Conservation (phyloP, 306 rosid genomes). For the Prunus campanulata region DNA sequence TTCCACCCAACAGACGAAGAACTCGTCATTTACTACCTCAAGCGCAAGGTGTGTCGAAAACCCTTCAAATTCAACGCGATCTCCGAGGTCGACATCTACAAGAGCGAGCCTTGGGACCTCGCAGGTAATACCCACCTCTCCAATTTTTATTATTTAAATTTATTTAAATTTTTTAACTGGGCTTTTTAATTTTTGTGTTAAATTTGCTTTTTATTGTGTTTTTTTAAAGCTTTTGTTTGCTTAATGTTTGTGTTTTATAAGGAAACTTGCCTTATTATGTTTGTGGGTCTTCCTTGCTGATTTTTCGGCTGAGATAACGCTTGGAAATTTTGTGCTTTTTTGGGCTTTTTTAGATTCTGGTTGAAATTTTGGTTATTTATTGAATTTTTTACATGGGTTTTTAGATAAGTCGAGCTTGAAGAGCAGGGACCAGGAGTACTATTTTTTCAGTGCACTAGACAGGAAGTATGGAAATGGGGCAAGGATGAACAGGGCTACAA, state of each 20-base stretch:
- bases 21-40: constrained; percentile 89
- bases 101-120: constrained; percentile 97
- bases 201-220: neutral
- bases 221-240: neutral
- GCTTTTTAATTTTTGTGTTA: constrained; percentile 6
- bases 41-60: constrained; percentile 83
- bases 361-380: constrained; percentile 7
- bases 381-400: constrained; percentile 19
- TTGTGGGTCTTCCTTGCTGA: constrained; percentile 9
- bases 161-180: constrained; percentile 4
- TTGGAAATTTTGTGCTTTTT: neutral
- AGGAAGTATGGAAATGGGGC: constrained; percentile 99
- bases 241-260: neutral
- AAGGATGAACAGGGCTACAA: constrained; percentile 95
- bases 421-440: constrained; percentile 99
- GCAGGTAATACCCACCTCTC: constrained; percentile 45
- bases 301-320: constrained; percentile 10
- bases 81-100: constrained; percentile 89
- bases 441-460: constrained; percentile 92
- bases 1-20: constrained; percentile 99
- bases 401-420: constrained; percentile 88
- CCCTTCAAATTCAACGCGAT: constrained; percentile 85
- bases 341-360: neutral
- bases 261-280: neutral
- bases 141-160: neutral